Percentiles rank a stretch among this genome's conserved stretches.
Evolutionary conservation across 306 rosid genomes (phyloP).

Genomic region (Trifolium subterraneum): DNA sequence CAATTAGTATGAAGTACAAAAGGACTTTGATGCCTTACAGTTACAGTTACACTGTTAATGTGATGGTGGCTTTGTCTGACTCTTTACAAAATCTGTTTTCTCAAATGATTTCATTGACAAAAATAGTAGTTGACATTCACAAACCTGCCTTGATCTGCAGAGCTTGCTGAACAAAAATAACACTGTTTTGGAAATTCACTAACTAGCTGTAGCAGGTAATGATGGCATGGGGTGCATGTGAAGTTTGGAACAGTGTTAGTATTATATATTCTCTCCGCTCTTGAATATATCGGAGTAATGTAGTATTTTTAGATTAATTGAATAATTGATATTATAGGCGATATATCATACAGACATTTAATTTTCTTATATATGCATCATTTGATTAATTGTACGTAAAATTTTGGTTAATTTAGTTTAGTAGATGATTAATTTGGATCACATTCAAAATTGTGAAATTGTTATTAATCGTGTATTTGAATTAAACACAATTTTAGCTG

Average conservation of each 20-base stretch:
- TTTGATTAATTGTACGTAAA: too few species aligned
- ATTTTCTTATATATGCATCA: too few species aligned
- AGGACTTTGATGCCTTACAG: not conserved
- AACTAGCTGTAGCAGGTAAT: constrained; percentile 51
- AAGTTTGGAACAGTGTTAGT: not conserved
- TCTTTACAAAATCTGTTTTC: not conserved
- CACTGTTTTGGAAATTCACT: not conserved
- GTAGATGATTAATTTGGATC: too few species aligned
- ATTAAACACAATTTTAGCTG: too few species aligned
- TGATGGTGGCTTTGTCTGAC: not conserved
- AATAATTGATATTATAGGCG: too few species aligned
- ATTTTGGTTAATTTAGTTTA: too few species aligned
- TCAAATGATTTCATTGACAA: not conserved
- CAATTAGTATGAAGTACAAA: not conserved
- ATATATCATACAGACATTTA: too few species aligned
- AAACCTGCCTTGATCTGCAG: not conserved
- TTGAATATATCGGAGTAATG: too few species aligned
- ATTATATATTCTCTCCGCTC: too few species aligned
- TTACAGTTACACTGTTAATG: not conserved
- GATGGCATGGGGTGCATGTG: constrained; percentile 67
- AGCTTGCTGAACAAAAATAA: not conserved
- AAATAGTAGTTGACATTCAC: constrained; percentile 1
- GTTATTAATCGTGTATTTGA: too few species aligned
- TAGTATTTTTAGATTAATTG: too few species aligned
- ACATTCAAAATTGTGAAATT: too few species aligned